A percentile compares a stretch with the other conserved stretches of the same genome.
phyloP scores from a whole-genome alignment of 2,329 filamentous ascomycete genomes.

The Beauveria australis region DNA sequence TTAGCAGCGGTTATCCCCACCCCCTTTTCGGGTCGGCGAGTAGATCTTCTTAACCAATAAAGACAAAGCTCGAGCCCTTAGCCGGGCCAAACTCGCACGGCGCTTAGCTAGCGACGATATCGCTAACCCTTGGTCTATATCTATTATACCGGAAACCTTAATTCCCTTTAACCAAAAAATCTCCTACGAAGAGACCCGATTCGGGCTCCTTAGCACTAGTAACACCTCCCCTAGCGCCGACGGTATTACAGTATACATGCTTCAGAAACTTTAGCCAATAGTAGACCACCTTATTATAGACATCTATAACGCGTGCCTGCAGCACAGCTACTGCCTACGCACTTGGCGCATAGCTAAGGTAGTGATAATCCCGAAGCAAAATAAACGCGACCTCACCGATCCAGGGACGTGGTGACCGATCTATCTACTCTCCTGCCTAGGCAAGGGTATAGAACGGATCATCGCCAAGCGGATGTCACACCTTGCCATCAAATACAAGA shows the following conservation, averaged over 20 bases:
- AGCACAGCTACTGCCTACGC: not conserved
- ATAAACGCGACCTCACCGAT: not conserved
- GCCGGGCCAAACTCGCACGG: slow-evolving; percentile 12
- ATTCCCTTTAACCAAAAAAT: too few relatives aligned
- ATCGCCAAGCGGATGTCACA: not conserved
- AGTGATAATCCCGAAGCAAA: not conserved
- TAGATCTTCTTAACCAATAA: not conserved
- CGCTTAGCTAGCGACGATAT: slow-evolving; percentile 13
- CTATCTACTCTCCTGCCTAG: not conserved
- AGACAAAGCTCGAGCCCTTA: slow-evolving; percentile 15
- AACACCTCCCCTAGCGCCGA: slow-evolving; percentile 17
- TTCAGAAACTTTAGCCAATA: not conserved
- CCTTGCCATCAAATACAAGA: not conserved
- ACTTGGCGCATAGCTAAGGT: not conserved
- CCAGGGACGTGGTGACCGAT: not conserved
- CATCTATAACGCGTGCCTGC: not conserved
- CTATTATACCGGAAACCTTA: not conserved
- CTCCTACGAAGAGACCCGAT: too few relatives aligned
- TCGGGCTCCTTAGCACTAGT: too few relatives aligned
- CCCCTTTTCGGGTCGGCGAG: not conserved
- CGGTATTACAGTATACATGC: slow-evolving; percentile 15
- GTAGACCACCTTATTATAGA: not conserved
- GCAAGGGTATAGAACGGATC: not conserved
- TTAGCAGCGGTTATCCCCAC: not conserved
- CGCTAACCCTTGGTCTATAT: slow-evolving; percentile 11